Conservation (phyloP, 495 filamentous ascomycete species). For the Aspergillus olivimuriae region DNA sequence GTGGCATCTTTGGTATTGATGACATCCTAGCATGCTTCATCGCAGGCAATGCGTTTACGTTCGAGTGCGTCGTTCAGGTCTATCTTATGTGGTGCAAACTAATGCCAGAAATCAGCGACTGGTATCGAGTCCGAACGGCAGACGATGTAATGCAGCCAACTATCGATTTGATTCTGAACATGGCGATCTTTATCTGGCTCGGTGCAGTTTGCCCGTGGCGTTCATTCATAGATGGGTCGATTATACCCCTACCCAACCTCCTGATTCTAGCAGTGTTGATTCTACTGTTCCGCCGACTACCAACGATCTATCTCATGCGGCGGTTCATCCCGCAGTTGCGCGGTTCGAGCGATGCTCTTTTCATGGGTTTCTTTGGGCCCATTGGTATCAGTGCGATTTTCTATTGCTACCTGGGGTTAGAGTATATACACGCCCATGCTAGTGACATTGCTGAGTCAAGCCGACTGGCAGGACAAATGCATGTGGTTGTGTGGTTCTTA, state of each 20-base stretch:
- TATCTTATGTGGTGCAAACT: too few species aligned
- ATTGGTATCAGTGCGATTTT: conserved; percentile 93
- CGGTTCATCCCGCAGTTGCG: conserved; percentile 77
- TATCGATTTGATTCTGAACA: conserved; percentile 81
- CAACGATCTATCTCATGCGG: conserved; percentile 67
- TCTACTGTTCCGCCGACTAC: conserved; percentile 71
- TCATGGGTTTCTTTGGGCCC: conserved; percentile 90
- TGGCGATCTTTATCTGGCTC: conserved; percentile 87
- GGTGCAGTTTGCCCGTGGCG: conserved; percentile 83
- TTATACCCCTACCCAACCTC: conserved; percentile 72
- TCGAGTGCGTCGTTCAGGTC: conserved; percentile 49
- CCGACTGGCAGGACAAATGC: conserved; percentile 52
- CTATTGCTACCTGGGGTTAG: conserved; percentile 73
- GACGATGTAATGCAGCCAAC: conserved; percentile 89
- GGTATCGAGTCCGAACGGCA: conserved; percentile 82
- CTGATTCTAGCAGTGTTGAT: conserved; percentile 76
- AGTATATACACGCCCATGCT: conserved; percentile 56
- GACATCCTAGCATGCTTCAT: conserved; percentile 92
- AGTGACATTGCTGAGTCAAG: too few species aligned
- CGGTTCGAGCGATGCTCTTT: conserved; percentile 62
- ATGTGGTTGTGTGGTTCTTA: conserved; percentile 79
- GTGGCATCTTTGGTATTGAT: conserved; percentile 85
- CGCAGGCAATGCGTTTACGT: conserved; percentile 85
- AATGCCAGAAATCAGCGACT: conserved; percentile 48
- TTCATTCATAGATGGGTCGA: conserved; percentile 56